phyloP scores from a whole-genome alignment of 2,329 filamentous ascomycete species.

The Lasiodiplodia sp. region DNA sequence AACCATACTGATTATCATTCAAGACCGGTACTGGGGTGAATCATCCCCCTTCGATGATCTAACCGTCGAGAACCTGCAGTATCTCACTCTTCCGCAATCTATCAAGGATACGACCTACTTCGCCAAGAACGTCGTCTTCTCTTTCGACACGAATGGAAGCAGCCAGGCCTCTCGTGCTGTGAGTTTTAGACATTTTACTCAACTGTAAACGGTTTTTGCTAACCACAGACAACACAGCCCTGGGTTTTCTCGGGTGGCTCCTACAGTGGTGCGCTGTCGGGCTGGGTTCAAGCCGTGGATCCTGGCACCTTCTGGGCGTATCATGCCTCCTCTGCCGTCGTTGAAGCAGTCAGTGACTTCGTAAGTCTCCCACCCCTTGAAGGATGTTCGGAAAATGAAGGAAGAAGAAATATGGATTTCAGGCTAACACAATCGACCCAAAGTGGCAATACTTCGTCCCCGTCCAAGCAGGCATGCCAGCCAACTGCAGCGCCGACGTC shows the following conservation, averaged over 20 bases:
- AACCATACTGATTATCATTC: neutral
- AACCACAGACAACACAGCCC: conserved; percentile 42
- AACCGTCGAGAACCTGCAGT: conserved; percentile 61
- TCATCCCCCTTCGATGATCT: conserved; percentile 61
- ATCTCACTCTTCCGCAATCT: conserved; percentile 62
- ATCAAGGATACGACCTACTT: conserved; percentile 64
- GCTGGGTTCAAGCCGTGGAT: conserved; percentile 61
- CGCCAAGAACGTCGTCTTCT: conserved; percentile 60
- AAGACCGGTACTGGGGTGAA: conserved; percentile 64
- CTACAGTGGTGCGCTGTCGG: conserved; percentile 64
- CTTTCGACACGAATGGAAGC: conserved; percentile 58
- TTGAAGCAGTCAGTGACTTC: conserved; percentile 61
- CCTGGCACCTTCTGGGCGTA: conserved; percentile 69
- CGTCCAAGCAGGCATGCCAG: conserved; percentile 64
- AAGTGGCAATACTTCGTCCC: conserved; percentile 65
- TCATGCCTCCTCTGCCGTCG: conserved; percentile 63
- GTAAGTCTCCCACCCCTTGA: neutral
- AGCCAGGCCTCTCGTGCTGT: conserved; percentile 59
- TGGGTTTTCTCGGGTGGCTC: conserved; percentile 66
- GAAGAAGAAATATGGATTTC: neutral
- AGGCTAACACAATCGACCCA: neutral
- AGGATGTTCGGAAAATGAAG: rapidly evolving
- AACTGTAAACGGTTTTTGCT: neutral
- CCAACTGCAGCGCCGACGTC: conserved; percentile 65
- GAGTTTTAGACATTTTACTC: neutral